Base-by-base conservation (phyloP, 164 flowering plant species). In the Sedum album region DNA sequence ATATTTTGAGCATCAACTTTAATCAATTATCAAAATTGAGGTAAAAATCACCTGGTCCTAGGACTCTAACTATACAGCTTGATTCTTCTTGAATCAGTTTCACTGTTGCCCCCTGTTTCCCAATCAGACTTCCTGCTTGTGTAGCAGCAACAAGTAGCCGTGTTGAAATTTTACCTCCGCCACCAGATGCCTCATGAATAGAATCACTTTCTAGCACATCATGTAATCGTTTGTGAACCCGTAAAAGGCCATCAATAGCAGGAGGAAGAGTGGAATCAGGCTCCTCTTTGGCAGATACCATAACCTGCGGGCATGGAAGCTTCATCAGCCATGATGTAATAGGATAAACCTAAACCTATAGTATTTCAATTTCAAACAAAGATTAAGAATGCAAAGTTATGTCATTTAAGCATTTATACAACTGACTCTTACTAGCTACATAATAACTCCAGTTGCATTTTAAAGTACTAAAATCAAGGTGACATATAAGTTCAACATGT, bases 201-300 rank as follows among this genome's bases (percentile, higher is more conserved):
- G 79, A 70, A 69, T 89, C 96, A 77, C 80, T 77, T 26, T 89
- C 96, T 72, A 86, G 72, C 46, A 95, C 96, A 81, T 91, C 97
- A 60, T 82, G 76, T 67, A 85, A 74, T 57, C 92, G 91, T 68
- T 81, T 88, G 72, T 91, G 97, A 72, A 94, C 89, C 81, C 85
- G 85, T 67, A 94, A 68, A 68, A 94, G 86, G 70, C 93, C 98
- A 83, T 94, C 95, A 73, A 94, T 73, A 9, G 96, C 95, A 69
- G 98, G 96, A 53, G 98, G 95, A 70, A 81, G 75, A 73, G 88
- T 68, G 68, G 86, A 79, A 78, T 90, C 91, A 31, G 88, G 96
- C 69, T 91, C 97, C 75, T 94, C 98, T 81, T 86, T 94, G 6
- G 88, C 97, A 71, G 96, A 94, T 65, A 94, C 80, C 96, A 94